phyloP scores from a whole-genome alignment of 2,329 filamentous ascomycete species.

The Leptographium galeiforme region DNA sequence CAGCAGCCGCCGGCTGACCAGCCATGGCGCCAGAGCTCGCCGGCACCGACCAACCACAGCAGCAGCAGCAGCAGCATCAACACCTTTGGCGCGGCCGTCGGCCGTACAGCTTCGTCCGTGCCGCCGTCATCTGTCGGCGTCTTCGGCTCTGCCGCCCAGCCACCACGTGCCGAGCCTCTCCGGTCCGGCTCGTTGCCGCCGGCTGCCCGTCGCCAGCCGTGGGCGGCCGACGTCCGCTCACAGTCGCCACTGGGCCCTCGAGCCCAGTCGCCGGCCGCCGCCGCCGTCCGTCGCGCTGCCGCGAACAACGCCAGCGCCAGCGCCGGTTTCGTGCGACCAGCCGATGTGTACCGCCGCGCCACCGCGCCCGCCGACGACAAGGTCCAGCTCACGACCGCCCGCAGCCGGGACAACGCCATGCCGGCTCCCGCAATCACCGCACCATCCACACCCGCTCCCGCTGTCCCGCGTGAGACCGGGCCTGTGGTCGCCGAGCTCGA shows the following conservation, averaged over 20 bases:
- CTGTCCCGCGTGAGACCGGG: too few relatives aligned
- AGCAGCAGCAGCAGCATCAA: not conserved
- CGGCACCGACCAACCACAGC: conserved; percentile 6
- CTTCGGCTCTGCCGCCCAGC: conserved; percentile 1
- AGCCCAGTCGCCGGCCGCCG: conserved; percentile 13
- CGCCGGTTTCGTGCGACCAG: conserved; percentile 52
- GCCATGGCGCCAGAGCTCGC: conserved; percentile 7
- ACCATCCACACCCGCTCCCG: not conserved
- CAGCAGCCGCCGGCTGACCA: not conserved
- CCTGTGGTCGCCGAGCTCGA: not conserved
- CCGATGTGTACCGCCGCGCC: conserved; percentile 63
- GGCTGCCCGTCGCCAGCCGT: conserved; percentile 17
- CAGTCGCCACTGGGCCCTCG: conserved; percentile 23
- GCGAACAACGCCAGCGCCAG: too few relatives aligned
- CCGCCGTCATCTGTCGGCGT: not conserved
- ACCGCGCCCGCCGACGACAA: conserved; percentile 15
- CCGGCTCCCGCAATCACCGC: not conserved
- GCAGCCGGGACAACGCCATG: not conserved
- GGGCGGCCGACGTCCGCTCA: conserved; percentile 13
- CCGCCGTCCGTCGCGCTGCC: conserved; percentile 24
- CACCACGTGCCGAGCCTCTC: not conserved
- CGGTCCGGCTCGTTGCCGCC: conserved; percentile 14
- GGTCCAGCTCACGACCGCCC: not conserved
- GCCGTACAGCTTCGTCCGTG: conserved; percentile 11
- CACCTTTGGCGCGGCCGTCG: not conserved